Base-by-base conservation (phyloP, 768 basidiomycete species). In the Tulasnella sp. region DNA sequence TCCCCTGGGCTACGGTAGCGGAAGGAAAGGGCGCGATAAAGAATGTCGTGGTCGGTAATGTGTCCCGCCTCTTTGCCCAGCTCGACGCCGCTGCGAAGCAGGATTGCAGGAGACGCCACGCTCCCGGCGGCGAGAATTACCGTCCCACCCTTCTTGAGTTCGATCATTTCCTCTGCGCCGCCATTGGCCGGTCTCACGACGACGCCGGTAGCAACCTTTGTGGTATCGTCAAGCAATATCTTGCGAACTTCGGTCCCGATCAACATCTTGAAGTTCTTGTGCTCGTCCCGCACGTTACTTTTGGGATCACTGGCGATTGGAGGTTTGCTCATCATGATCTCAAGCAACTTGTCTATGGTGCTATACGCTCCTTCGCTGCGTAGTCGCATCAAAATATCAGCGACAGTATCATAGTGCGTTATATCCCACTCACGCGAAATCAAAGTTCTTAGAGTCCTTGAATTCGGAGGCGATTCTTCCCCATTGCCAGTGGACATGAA, bases 401-500 rank as follows among this genome's bases (percentile, higher is more conserved):
- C 68, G 15, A 38, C 34, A 38, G 34, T 15, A 38, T 7, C 34
- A 15, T 38, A 7, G 34, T 38, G 5, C 34, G 5, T 7, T 7
- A 15, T 38, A 5, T 38, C 5, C 5, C 5, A 38, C 34, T 38
- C 34, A 38, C 34, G 68, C 68, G 50, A 68, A 69, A 58, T 65
- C 67, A 58, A 64, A 68, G 62, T 69, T 69, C 34, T 61, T 58
- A 11, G 29, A 23, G 21, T 67, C 56, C 17, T 43, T 42, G 63
- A 69, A 69, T 51, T 68, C 66, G 7, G 68, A 68, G 13, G 68
- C 68, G 59, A 68, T 68, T 11, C 68, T 56, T 11, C 68, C 68
- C 67, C 68, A 69, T 42, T 68, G 65, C 68, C 68, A 69, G 45
- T 67, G 51, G 23, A 50, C 47, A 4, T 54, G 19, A 17, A 54